Evolutionary conservation across 306 rosid genomes (phyloP).

Genomic region (Dalbergia oliveri): DNA sequence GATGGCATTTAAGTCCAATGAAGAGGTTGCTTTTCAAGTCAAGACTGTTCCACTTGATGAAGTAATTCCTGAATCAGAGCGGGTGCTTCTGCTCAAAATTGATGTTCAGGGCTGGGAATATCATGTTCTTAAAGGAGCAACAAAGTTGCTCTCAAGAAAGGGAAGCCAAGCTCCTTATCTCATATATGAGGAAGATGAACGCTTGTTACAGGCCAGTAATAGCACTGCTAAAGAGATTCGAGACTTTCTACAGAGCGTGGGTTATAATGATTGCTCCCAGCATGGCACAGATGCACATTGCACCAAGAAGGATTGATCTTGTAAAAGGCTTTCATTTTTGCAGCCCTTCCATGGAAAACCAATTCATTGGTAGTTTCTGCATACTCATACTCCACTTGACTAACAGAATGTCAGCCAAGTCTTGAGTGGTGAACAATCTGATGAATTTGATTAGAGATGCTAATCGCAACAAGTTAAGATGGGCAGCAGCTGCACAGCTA

Average conservation of each 20-base stretch:
- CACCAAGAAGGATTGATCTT: constrained; percentile 69
- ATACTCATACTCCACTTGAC: background rate
- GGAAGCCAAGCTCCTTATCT: constrained; percentile 93
- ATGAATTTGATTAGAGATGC: constrained; percentile 31
- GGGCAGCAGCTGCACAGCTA: background rate
- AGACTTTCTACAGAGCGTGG: constrained; percentile 76
- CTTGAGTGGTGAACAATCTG: constrained; percentile 6
- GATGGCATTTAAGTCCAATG: constrained; percentile 92
- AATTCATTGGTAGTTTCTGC: constrained; percentile 35
- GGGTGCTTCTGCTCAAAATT: constrained; percentile 82
- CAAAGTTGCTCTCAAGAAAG: constrained; percentile 75
- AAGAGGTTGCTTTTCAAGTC: constrained; percentile 88
- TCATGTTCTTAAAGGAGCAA: constrained; percentile 95
- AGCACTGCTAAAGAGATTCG: constrained; percentile 82
- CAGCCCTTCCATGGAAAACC: constrained; percentile 35
- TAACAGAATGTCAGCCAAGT: constrained; percentile 3
- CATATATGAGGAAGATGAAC: constrained; percentile 95
- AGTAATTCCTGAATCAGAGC: constrained; percentile 71
- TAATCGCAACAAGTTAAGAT: constrained; percentile 11
- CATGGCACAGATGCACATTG: constrained; percentile 97
- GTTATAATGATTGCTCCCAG: constrained; percentile 79
- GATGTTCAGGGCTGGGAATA: constrained; percentile 99
- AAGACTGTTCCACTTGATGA: constrained; percentile 84
- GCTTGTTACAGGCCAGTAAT: constrained; percentile 84
- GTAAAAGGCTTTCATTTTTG: constrained; percentile 32